These are phyloP conservation scores for Rhodotorula kratochvilovae DNA, from an alignment of 768 basidiomycete species.

Conservation along the genomic window DNA sequence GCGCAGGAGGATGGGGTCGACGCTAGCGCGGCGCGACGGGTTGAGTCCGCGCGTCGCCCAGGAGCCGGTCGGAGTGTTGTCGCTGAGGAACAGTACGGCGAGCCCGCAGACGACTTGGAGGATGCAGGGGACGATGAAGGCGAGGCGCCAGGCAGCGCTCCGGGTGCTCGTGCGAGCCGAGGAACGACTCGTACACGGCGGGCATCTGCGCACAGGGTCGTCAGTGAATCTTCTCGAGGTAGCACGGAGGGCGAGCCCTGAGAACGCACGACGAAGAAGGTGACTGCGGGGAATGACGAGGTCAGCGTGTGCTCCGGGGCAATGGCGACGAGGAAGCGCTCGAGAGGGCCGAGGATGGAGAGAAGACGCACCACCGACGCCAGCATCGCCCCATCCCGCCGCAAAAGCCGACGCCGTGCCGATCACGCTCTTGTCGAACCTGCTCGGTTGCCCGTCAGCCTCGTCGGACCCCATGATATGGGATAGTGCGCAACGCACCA, in stretches of 20 bases:
- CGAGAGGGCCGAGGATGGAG: neutral
- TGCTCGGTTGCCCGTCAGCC: neutral
- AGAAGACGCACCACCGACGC: constrained; percentile 46
- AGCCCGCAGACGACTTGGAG: constrained; percentile 49
- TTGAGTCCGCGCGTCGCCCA: constrained; percentile 21
- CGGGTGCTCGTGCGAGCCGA: constrained; percentile 30
- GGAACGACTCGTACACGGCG: constrained; percentile 54
- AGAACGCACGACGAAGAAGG: constrained; percentile 51
- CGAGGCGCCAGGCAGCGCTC: constrained; percentile 56
- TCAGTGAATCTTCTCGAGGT: no score
- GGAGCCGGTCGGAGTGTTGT: constrained; percentile 30
- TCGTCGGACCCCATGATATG: neutral
- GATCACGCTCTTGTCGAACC: constrained; percentile 55
- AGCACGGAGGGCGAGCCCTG: no score
- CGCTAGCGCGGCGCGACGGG: neutral
- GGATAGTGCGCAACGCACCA: constrained; percentile 45
- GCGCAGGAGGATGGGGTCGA: constrained; percentile 3
- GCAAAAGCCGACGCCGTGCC: constrained; percentile 56
- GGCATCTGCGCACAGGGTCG: constrained; percentile 49
- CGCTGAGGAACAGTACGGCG: constrained; percentile 26
- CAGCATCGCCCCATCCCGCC: constrained; percentile 57
- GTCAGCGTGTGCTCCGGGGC: no score
- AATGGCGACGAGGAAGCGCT: neutral
- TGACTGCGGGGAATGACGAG: constrained; percentile 41
- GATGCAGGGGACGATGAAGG: constrained; percentile 57